Conservation (phyloP, 2,329 filamentous ascomycete species). For the Emericellopsis cladophorae region DNA sequence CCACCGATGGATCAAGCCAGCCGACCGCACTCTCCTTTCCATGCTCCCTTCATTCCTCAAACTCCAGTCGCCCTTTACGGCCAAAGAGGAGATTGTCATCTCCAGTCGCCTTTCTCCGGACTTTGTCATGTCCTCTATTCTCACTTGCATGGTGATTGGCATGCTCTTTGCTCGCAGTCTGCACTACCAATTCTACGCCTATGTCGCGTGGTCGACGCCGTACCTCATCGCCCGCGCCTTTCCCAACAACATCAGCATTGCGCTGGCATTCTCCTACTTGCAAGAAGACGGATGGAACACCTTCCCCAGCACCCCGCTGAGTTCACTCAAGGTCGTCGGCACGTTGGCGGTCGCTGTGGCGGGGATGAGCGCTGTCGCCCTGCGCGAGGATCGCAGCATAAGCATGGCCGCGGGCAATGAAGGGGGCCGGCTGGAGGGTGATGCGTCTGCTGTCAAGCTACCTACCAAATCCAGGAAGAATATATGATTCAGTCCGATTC, state of each 20-base stretch:
- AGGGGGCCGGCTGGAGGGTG: too few species aligned
- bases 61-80: constrained; percentile 29
- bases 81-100: constrained; percentile 42
- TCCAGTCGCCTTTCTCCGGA: constrained; percentile 49
- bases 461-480: constrained; percentile 13
- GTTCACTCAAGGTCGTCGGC: constrained; percentile 52
- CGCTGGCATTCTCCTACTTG: constrained; percentile 57
- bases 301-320: constrained; percentile 60
- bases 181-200: constrained; percentile 93
- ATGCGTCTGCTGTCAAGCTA: too few species aligned
- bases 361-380: too few species aligned
- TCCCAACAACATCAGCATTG: constrained; percentile 46
- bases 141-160: constrained; percentile 66
- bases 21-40: constrained; percentile 41
- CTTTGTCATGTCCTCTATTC: constrained; percentile 65
- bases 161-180: constrained; percentile 77
- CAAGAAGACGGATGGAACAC: constrained; percentile 95
- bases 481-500: constrained; percentile 46
- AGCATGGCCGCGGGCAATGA: too few species aligned
- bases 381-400: too few species aligned
- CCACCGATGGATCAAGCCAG: constrained; percentile 54
- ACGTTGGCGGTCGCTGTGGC: constrained; percentile 47
- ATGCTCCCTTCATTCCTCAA: constrained; percentile 34
- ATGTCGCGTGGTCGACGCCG: constrained; percentile 79
- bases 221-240: constrained; percentile 75